A percentile compares a stretch with the other conserved stretches of the same genome.
phyloP scores from a whole-genome alignment of 2,329 filamentous ascomycete species.

The Paraconiothyrium brasiliense region DNA sequence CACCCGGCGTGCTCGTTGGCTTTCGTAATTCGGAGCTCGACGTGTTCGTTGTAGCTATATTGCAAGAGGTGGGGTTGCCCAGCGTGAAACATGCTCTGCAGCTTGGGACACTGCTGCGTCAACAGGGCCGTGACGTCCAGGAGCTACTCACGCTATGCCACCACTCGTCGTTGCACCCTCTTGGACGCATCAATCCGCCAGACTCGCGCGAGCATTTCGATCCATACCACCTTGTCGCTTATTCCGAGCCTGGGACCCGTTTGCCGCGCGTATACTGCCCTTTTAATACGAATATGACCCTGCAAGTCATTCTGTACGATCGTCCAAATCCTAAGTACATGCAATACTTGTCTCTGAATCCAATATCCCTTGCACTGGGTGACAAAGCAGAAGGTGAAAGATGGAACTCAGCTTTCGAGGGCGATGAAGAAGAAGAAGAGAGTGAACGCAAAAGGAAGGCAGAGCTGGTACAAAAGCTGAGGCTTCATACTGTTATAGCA shows the following conservation, averaged over 20 bases:
- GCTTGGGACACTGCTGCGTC: slow-evolving; percentile 82
- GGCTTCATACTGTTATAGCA: slow-evolving; percentile 83
- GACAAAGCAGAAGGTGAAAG: slow-evolving; percentile 61
- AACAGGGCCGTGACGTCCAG: slow-evolving; percentile 79
- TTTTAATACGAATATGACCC: slow-evolving; percentile 70
- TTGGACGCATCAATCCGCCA: slow-evolving; percentile 79
- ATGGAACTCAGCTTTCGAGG: slow-evolving; percentile 55
- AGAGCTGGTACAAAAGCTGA: slow-evolving; percentile 83
- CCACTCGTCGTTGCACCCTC: slow-evolving; percentile 80
- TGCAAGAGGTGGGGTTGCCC: slow-evolving; percentile 88
- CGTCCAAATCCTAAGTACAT: slow-evolving; percentile 85
- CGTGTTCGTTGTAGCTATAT: slow-evolving; percentile 85
- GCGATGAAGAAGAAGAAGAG: slow-evolving; percentile 76
- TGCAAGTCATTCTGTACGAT: slow-evolving; percentile 91
- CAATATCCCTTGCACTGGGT: slow-evolving; percentile 85
- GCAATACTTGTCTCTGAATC: slow-evolving; percentile 94
- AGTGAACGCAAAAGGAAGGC: slow-evolving; percentile 69
- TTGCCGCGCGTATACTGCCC: slow-evolving; percentile 79
- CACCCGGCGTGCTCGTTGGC: slow-evolving; percentile 87
- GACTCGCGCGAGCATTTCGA: slow-evolving; percentile 64
- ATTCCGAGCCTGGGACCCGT: slow-evolving; percentile 58
- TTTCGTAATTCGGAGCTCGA: slow-evolving; percentile 95
- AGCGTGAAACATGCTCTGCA: slow-evolving; percentile 90
- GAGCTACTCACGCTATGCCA: slow-evolving; percentile 88
- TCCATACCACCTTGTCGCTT: slow-evolving; percentile 73